Percentiles rank a stretch among this genome's conserved stretches.
Conservation (phyloP, 1,284 basidiomycete genomes). For the Abortiporus biennis region DNA sequence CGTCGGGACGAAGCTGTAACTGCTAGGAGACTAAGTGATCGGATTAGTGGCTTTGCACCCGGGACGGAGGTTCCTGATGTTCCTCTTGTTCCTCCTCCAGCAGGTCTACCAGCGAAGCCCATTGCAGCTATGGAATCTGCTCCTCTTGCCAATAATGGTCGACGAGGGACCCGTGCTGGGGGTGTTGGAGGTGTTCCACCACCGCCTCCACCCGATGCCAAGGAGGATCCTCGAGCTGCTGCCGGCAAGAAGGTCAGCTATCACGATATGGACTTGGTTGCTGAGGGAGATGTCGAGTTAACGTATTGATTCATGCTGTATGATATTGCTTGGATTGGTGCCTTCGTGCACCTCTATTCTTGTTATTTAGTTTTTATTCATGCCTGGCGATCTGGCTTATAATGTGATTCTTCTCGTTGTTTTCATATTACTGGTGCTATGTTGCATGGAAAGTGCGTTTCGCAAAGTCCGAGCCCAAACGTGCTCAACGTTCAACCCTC, state of each 20-base stretch:
- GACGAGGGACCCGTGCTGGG: constrained; percentile 29
- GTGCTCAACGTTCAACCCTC: too few species aligned
- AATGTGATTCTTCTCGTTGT: not conserved
- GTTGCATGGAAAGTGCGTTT: not conserved
- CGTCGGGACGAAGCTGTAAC: constrained; percentile 53
- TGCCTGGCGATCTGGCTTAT: not conserved
- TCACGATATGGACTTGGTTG: constrained; percentile 83
- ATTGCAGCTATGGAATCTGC: constrained; percentile 55
- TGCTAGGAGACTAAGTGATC: constrained; percentile 63
- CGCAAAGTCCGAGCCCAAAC: too few species aligned
- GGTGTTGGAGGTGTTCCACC: constrained; percentile 47
- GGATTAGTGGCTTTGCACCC: constrained; percentile 66
- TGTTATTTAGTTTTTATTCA: too few species aligned
- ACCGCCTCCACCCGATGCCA: constrained; percentile 77
- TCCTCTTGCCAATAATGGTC: constrained; percentile 24
- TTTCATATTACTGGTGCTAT: not conserved
- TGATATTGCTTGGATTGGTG: constrained; percentile 8
- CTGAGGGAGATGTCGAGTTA: constrained; percentile 80
- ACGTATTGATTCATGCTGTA: constrained; percentile 48
- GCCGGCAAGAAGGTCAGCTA: constrained; percentile 79
- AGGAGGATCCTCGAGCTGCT: constrained; percentile 81
- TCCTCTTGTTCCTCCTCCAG: constrained; percentile 47
- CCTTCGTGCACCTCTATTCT: constrained; percentile 2
- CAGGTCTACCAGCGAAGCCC: constrained; percentile 75
- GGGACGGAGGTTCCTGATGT: constrained; percentile 40